Evolutionary conservation across 2,329 filamentous ascomycete species (phyloP).

Genomic region (Penicillium freii): DNA sequence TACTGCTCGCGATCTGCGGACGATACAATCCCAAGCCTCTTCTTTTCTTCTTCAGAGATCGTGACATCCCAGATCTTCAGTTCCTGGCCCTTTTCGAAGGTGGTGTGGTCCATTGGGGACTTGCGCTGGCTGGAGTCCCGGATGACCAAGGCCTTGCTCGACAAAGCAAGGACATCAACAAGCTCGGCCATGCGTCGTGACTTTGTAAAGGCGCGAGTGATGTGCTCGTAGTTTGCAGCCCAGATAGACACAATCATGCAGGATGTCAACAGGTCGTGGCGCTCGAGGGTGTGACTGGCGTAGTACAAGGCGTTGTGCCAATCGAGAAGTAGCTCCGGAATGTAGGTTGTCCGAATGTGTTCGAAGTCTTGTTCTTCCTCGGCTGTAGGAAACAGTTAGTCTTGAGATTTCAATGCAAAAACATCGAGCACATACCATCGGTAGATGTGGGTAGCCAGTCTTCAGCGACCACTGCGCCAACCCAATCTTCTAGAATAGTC

Average conservation of each 20-base stretch:
- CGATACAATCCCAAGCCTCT: constrained; percentile 2
- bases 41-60: constrained; percentile 27
- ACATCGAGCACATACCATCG: constrained; percentile 50
- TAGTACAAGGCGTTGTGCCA: constrained; percentile 80
- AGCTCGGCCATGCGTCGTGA: constrained; percentile 71
- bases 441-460: constrained; percentile 61
- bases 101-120: constrained; percentile 42
- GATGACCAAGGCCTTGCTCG: constrained; percentile 64
- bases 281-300: constrained; percentile 69
- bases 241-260: constrained; percentile 84
- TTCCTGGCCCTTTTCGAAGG: constrained; percentile 37
- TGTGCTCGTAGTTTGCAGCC: constrained; percentile 66
- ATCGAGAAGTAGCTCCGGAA: constrained; percentile 81
- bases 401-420: background rate
- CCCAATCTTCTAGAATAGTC: constrained; percentile 54
- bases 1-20: background rate
- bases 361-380: constrained; percentile 61
- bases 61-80: constrained; percentile 42
- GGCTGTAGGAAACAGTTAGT: constrained; percentile 35
- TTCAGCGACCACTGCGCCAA: constrained; percentile 59
- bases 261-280: constrained; percentile 71
- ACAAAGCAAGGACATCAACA: constrained; percentile 71
- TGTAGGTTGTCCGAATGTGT: constrained; percentile 70
- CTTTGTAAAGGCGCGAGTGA: constrained; percentile 63
- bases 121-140: constrained; percentile 41